Evolutionary conservation across 2,329 filamentous ascomycete species (phyloP), one percentile per base, ranked within the genome.

Genomic region (Neonectria punicea): DNA sequence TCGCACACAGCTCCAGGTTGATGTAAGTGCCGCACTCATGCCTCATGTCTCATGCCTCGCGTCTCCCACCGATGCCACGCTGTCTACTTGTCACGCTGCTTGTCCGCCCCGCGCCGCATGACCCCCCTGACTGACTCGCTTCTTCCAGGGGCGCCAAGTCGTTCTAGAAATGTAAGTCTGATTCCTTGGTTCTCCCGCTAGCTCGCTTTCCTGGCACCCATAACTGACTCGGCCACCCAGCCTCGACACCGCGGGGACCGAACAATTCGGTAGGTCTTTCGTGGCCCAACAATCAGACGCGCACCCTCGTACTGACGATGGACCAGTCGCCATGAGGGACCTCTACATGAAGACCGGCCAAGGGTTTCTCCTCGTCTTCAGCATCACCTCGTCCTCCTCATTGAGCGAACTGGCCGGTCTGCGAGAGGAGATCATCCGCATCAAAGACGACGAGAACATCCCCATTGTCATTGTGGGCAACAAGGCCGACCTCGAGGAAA

Each of bases 291-390:
- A 70, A 46, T 58, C 51, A 47, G 8, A 36, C 32, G 61, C 63
- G 36, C 34, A 59, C 63, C 54, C 57, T 63, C 51, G 49, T 66
- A 70, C 72, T 76, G 67, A 74, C 65, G 56, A 65, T 67, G 57
- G 50, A 50, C 44, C 67, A 89, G 85, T 89, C 72, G 86, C 87
- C 61, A 89, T 89, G 87, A 87, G 92, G 76, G 93, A 96, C 77
- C 85, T 95, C 50, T 96, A 97, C 83, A 97, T 97, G 93, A 96
- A 96, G 78, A 93, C 93, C 43, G 93, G 93, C 60, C 93, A 97
- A 81, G 93, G 94, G 0, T 97, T 97, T 78, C 87, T 97, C 60
- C 86, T 97, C 41, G 94, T 97, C 63, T 97, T 97, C 82, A 95
- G 92, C 80, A 97, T 97, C 76, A 95, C 93, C 18, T 96, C 93